These are phyloP conservation scores for Aspergillus calidoustus DNA, from an alignment of 2,329 filamentous ascomycete genomes.

Conservation along the genomic window DNA sequence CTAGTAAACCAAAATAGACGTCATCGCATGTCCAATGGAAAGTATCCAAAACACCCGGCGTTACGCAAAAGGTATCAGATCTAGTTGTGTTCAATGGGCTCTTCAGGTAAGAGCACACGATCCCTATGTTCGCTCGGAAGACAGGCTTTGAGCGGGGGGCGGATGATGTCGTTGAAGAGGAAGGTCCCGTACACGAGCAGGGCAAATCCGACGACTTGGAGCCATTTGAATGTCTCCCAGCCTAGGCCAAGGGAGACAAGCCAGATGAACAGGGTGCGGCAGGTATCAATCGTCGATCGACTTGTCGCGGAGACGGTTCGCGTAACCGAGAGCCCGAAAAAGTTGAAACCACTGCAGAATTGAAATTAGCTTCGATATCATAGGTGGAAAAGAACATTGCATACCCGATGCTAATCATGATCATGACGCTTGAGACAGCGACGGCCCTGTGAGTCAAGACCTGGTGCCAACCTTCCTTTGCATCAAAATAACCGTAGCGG, in stretches of 20 bases:
- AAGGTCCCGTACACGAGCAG: constrained; percentile 96
- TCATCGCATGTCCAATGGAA: neutral
- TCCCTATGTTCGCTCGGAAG: constrained; percentile 60
- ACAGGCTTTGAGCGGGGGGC: constrained; percentile 74
- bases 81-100: constrained; percentile 74
- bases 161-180: constrained; percentile 92
- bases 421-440: constrained; percentile 77
- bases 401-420: constrained; percentile 98
- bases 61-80: neutral
- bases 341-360: constrained; percentile 83
- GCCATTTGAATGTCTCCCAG: constrained; percentile 97
- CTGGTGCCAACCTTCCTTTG: constrained; percentile 81
- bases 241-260: constrained; percentile 88
- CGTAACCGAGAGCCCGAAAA: constrained; percentile 94
- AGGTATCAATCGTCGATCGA: constrained; percentile 95
- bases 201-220: constrained; percentile 87
- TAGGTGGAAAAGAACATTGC: constrained; percentile 35
- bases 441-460: constrained; percentile 74
- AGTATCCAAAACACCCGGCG: neutral
- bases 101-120: constrained; percentile 71
- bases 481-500: constrained; percentile 84
- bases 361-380: constrained; percentile 18
- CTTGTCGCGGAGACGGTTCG: constrained; percentile 88
- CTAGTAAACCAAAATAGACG: neutral
- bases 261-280: constrained; percentile 95